Percentiles rank a stretch among this genome's conserved stretches.
Evolutionary conservation across 495 filamentous ascomycete genomes (phyloP).

Genomic region (Trichoderma virens): DNA sequence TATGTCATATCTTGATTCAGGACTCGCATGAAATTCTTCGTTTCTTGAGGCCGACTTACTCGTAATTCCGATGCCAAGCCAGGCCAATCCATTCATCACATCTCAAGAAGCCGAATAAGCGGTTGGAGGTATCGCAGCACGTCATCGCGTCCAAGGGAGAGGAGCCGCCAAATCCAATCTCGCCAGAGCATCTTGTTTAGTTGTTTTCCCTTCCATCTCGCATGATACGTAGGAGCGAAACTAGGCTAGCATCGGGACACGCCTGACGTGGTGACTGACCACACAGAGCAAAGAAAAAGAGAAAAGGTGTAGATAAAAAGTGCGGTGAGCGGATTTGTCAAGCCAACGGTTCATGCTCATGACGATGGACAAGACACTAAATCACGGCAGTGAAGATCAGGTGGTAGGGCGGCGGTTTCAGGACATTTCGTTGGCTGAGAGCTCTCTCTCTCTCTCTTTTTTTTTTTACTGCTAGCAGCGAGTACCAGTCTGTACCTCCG

Average conservation of each 20-base stretch:
- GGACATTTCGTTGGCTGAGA: not conserved
- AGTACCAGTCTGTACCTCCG: not conserved
- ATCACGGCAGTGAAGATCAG: not conserved
- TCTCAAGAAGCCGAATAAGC: constrained; percentile 6
- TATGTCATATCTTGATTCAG: not conserved
- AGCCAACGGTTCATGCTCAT: not conserved
- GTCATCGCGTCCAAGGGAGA: not conserved
- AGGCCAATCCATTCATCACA: not conserved
- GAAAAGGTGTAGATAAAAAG: not conserved
- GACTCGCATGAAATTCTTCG: not conserved
- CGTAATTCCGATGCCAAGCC: not conserved
- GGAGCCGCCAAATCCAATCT: not conserved
- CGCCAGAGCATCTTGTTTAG: not conserved
- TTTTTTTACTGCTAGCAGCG: not conserved
- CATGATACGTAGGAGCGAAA: constrained; percentile 3
- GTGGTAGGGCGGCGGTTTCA: not conserved
- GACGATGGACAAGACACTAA: not conserved
- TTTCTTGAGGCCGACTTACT: not conserved
- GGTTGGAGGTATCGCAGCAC: not conserved
- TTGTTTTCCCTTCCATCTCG: not conserved
- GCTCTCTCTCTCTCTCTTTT: not conserved
- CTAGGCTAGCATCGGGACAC: constrained; percentile 5
- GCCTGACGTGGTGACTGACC: not conserved
- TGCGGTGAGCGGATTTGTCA: not conserved
- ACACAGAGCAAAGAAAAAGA: not conserved